Evolutionary conservation across 352 stramenopile species (phyloP).

Genomic region (Globisporangium spiculum): DNA sequence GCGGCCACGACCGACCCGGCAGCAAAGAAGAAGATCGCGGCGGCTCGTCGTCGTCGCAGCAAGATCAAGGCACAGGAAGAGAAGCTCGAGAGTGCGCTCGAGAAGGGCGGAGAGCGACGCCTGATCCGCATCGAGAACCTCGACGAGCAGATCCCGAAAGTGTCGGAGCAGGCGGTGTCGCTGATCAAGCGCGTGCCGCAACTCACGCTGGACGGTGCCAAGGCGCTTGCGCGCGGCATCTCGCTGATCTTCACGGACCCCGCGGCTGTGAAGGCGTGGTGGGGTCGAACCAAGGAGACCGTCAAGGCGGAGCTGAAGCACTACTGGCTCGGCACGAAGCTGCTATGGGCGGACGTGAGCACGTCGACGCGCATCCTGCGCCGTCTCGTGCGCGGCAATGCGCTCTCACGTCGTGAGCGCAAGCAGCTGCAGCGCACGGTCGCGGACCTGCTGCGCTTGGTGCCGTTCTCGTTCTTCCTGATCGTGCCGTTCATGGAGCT

Average conservation of each 20-base stretch:
- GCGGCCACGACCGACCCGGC: slow-evolving; percentile 28
- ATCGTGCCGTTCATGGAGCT: slow-evolving; percentile 99
- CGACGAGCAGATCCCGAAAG: slow-evolving; percentile 73
- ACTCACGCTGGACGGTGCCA: slow-evolving; percentile 48
- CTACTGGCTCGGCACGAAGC: slow-evolving; percentile 96
- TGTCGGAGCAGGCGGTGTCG: slow-evolving; percentile 60
- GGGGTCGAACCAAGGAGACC: slow-evolving; percentile 65
- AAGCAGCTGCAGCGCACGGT: slow-evolving; percentile 97
- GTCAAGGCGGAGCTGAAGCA: slow-evolving; percentile 93
- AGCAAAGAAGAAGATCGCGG: slow-evolving; percentile 78
- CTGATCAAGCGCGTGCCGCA: slow-evolving; percentile 72
- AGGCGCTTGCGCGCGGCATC: slow-evolving; percentile 56
- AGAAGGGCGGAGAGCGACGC: slow-evolving; percentile 74
- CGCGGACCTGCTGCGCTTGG: slow-evolving; percentile 95
- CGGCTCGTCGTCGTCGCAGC: slow-evolving; percentile 58
- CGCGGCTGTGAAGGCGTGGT: slow-evolving; percentile 56
- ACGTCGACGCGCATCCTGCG: slow-evolving; percentile 93
- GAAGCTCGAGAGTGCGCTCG: slow-evolving; percentile 71
- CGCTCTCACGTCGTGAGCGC: slow-evolving; percentile 93
- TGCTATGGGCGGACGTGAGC: slow-evolving; percentile 94
- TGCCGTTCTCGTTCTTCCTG: slow-evolving; percentile 97
- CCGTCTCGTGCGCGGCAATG: slow-evolving; percentile 90
- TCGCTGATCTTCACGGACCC: slow-evolving; percentile 65
- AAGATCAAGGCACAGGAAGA: slow-evolving; percentile 82
- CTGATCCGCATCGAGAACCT: slow-evolving; percentile 79